Evolutionary conservation across 257 asterid species (phyloP).

Genomic region (Capsicum baccatum): DNA sequence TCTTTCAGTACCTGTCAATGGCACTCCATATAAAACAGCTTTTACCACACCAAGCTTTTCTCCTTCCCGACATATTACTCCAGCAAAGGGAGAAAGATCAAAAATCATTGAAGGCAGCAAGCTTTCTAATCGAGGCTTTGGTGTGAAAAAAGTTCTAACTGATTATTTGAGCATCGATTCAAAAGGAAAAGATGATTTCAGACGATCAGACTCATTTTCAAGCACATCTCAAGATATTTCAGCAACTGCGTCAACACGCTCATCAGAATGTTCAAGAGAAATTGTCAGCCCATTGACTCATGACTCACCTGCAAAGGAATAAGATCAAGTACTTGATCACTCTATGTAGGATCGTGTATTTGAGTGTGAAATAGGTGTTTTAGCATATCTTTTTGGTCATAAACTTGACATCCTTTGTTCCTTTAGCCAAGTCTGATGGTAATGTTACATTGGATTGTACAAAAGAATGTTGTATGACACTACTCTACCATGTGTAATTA

Average conservation of each 20-base stretch:
- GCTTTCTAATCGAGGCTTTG: conserved; percentile 51
- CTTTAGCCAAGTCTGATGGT: neutral
- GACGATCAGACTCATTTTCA: conserved; percentile 51
- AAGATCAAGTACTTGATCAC: neutral
- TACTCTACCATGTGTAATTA: conserved; percentile 8
- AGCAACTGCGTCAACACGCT: conserved; percentile 50
- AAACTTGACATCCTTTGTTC: neutral
- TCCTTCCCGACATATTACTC: conserved; percentile 52
- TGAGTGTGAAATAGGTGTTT: conserved; percentile 26
- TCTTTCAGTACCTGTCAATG: conserved; percentile 39
- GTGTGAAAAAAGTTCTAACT: conserved; percentile 70
- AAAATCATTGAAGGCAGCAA: conserved; percentile 40
- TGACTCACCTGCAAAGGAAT: conserved; percentile 40
- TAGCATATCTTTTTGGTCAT: conserved; percentile 8
- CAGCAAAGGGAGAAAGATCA: conserved; percentile 47
- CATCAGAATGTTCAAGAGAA: conserved; percentile 45
- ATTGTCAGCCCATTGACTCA: conserved; percentile 38
- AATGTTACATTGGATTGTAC: conserved; percentile 12
- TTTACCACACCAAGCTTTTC: conserved; percentile 59
- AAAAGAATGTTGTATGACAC: neutral
- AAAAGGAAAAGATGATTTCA: conserved; percentile 48
- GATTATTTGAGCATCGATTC: conserved; percentile 65
- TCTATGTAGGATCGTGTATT: neutral
- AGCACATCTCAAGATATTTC: conserved; percentile 47
- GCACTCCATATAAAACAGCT: conserved; percentile 47